Conservation (phyloP, 1,284 basidiomycete species). For the Malassezia sympodialis region DNA sequence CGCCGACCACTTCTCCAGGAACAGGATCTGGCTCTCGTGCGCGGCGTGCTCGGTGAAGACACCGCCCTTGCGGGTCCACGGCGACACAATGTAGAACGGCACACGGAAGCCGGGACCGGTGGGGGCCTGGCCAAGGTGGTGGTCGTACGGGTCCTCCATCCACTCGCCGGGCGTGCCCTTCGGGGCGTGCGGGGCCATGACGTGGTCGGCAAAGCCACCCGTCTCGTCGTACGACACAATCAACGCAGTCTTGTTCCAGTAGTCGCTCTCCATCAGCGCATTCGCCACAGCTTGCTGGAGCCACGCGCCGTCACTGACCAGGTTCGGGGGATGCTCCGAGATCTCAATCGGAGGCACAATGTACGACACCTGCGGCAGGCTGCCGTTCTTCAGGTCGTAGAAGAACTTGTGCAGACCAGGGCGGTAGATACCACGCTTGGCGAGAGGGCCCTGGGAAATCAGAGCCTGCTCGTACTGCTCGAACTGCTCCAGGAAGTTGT, state of each 20-base stretch:
- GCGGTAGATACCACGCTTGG: constrained; percentile 21
- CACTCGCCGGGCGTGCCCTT: constrained; percentile 25
- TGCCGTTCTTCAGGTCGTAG: constrained; percentile 25
- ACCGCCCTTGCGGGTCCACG: constrained; percentile 29
- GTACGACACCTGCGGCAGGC: constrained; percentile 31
- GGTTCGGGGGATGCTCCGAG: constrained; percentile 33
- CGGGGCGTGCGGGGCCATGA: constrained; percentile 18
- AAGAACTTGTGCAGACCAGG: constrained; percentile 29
- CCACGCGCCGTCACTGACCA: constrained; percentile 32
- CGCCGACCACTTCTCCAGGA: constrained; percentile 33
- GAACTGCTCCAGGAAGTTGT: constrained; percentile 20
- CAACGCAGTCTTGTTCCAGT: constrained; percentile 24
- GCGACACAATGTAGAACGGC: constrained; percentile 34
- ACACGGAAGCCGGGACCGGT: constrained; percentile 36
- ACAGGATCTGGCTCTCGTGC: constrained; percentile 33
- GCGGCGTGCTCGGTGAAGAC: constrained; percentile 32
- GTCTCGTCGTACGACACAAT: constrained; percentile 38
- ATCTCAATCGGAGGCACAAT: constrained; percentile 34
- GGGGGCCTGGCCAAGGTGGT: constrained; percentile 19
- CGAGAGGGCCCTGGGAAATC: constrained; percentile 16
- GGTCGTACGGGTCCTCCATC: constrained; percentile 27
- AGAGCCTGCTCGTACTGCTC: constrained; percentile 15
- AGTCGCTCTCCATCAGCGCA: constrained; percentile 25
- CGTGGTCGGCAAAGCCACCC: constrained; percentile 35
- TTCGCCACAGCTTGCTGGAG: constrained; percentile 29